These are phyloP conservation scores for Camellia japonica DNA, from an alignment of 148 eudicot species.

Conservation along the genomic window DNA sequence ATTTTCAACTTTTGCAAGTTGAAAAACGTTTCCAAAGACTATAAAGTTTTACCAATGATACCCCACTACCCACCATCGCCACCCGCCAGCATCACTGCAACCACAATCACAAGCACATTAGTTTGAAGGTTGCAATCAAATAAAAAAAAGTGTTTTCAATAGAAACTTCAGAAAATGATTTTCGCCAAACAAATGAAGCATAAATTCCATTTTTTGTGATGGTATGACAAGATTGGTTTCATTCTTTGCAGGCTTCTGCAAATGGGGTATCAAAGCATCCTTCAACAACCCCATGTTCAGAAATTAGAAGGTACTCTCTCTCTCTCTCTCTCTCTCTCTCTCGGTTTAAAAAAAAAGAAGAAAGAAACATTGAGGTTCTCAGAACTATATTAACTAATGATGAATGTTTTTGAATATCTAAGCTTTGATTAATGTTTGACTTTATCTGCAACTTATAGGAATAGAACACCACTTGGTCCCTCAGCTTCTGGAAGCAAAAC, in stretches of 20 bases:
- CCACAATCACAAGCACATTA: no score
- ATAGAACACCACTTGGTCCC: constrained; percentile 24
- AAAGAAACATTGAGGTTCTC: background rate
- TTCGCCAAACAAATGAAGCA: no score
- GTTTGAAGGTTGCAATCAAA: no score
- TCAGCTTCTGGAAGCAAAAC: constrained; percentile 37
- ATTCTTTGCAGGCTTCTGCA: constrained; percentile 23
- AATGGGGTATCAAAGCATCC: constrained; percentile 24
- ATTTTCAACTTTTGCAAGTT: no score
- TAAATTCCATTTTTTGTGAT: background rate
- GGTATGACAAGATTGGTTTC: background rate
- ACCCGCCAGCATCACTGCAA: no score
- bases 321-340: background rate
- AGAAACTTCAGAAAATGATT: no score
- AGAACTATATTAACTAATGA: background rate
- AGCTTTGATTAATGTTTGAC: background rate
- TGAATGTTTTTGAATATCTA: background rate
- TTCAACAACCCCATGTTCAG: constrained; percentile 26
- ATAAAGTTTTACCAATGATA: no score
- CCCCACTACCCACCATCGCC: no score
- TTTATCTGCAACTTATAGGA: constrained; percentile 20
- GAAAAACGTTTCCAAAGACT: no score
- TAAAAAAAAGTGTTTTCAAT: no score
- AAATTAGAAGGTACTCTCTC: constrained; percentile 20
- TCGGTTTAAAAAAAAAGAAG: background rate